phyloP scores from a whole-genome alignment of 1,284 basidiomycete genomes.

The Inonotus hispidus region DNA sequence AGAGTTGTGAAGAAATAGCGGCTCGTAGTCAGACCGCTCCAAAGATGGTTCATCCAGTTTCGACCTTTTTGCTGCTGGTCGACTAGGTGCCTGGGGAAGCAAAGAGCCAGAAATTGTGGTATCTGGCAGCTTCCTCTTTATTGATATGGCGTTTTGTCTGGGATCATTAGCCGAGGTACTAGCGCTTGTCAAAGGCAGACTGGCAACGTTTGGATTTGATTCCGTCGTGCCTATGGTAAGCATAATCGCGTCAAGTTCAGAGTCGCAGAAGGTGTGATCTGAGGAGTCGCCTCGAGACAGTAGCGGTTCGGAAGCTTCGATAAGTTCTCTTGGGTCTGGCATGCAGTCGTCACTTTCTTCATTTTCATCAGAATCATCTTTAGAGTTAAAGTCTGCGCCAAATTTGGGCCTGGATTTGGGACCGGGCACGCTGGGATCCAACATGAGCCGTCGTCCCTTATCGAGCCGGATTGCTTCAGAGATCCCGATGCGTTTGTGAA shows the following conservation, averaged over 20 bases:
- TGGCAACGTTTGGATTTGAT: constrained; percentile 1
- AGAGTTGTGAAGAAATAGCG: constrained; percentile 10
- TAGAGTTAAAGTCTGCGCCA: constrained; percentile 46
- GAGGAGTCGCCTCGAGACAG: constrained; percentile 17
- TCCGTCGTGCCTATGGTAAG: constrained; percentile 22
- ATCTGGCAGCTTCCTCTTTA: background rate
- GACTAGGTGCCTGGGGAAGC: constrained; percentile 1
- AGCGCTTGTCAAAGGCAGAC: constrained; percentile 6
- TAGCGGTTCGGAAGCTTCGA: constrained; percentile 19
- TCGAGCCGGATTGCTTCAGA: constrained; percentile 35
- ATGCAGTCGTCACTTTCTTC: constrained; percentile 34
- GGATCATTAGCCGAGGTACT: background rate
- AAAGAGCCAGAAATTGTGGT: background rate
- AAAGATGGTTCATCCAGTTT: background rate
- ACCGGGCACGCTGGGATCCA: constrained; percentile 27
- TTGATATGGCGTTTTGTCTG: background rate
- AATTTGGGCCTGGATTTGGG: constrained; percentile 38
- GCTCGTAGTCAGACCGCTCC: background rate
- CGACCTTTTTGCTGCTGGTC: background rate
- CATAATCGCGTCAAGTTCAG: constrained; percentile 34
- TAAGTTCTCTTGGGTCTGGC: constrained; percentile 37
- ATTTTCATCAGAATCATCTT: constrained; percentile 32
- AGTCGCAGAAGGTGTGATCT: constrained; percentile 34
- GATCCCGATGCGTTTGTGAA: constrained; percentile 42
- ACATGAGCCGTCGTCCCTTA: constrained; percentile 42